Conservation (phyloP, 176 grass and related monocot genomes). For the Phoenix dactylifera region DNA sequence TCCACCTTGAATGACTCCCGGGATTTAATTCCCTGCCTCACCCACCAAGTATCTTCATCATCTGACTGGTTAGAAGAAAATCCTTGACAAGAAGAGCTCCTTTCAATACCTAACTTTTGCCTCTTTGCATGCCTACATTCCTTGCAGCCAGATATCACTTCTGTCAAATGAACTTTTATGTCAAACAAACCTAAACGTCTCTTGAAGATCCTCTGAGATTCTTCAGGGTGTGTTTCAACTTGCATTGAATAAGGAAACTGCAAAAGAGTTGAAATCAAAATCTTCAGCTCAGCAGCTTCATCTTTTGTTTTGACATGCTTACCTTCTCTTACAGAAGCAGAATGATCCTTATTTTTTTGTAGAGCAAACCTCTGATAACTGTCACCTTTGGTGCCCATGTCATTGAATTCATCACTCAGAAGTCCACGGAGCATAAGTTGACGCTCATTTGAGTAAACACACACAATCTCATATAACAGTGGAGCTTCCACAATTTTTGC, state of each 20-base stretch:
- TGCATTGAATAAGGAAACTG: conserved; percentile 30
- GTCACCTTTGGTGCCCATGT: conserved; percentile 31
- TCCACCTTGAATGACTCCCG: conserved; percentile 77
- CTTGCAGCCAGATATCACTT: conserved; percentile 54
- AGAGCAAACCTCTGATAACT: conserved; percentile 27
- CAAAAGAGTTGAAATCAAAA: conserved; percentile 56
- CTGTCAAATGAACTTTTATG: conserved; percentile 53
- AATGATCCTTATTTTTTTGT: conserved; percentile 36
- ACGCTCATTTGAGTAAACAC: conserved; percentile 78
- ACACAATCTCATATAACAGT: conserved; percentile 48
- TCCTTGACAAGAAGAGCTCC: conserved; percentile 40
- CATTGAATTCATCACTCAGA: conserved; percentile 34
- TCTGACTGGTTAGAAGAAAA: conserved; percentile 57
- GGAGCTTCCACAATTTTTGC: conserved; percentile 40
- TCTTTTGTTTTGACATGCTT: conserved; percentile 41
- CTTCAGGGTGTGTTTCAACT: conserved; percentile 35
- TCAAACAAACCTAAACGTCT: conserved; percentile 45
- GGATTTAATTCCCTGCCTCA: conserved; percentile 64
- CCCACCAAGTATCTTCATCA: conserved; percentile 97
- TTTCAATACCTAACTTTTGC: conserved; percentile 55
- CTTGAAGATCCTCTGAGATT: conserved; percentile 48
- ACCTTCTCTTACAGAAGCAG: conserved; percentile 32
- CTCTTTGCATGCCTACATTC: conserved; percentile 71
- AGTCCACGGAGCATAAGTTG: conserved; percentile 74
- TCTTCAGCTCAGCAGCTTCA: conserved; percentile 62